Evolutionary conservation across 106 monocot species (phyloP), one percentile per base, ranked within the genome.

Genomic region (Agapanthus africanus): DNA sequence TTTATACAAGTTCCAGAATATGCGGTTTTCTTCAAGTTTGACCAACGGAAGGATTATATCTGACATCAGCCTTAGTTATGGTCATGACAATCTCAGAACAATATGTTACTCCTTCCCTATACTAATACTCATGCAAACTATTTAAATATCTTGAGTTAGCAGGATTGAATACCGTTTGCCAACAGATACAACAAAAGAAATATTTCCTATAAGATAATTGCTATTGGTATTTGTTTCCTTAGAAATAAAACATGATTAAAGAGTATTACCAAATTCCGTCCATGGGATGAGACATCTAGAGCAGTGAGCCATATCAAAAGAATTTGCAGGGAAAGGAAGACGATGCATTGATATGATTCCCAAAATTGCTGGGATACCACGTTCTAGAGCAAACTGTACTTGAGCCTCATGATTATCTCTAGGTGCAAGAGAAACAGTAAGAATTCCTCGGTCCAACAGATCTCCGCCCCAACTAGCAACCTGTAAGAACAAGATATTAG

Each of bases 341-440:
- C 91, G 76, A 40, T 85, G 87, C 39, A 87, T 91, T 40, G 91
- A 91, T 39, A 91, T 87, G 37, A 91, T 85, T n/a, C 91, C 91
- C 69, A 91, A 63, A 65, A 91, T 87, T 50, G 91, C 91, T 50
- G 91, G 91, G 72, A 91, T 91, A 5, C 87, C 91, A 68, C 87
- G 87, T 62, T 91, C 91, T 34, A 91, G 84, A 21, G 87, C 91
- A 78, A 91, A 91, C 70, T 91, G 91, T 41, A 91, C 91, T 82
- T 91, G 91, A 73, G 91, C 91, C 73, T 91, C 91, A 65, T 87
- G 91, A 79, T 91, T 87, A 71, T 91, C 91, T 78, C 91, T 82
- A 13, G 91, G 91, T 59, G 91, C 91, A 65, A 91, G 84, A 60
- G 87, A 91, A 71, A 91, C 62, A 36, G 87, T 80, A 33, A 91